A percentile compares a stretch with the other conserved stretches of the same genome.
These are phyloP conservation scores for Primulina tabacum DNA, from an alignment of 257 asterid genomes.

Conservation along the genomic window DNA sequence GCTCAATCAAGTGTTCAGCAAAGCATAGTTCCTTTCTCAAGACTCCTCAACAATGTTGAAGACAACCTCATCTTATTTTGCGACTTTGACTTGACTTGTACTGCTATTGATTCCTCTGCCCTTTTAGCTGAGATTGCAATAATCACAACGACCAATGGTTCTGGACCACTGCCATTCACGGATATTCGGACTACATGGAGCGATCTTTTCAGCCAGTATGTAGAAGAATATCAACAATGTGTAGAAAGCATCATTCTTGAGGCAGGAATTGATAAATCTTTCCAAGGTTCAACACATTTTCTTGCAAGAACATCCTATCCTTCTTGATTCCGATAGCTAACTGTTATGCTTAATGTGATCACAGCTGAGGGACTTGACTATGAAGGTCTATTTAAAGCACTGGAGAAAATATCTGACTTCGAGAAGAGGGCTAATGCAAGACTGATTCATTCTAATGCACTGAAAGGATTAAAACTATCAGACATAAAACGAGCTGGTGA, in stretches of 20 bases:
- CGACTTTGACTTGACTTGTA: slow-evolving; percentile 68
- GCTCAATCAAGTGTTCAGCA: slow-evolving; percentile 44
- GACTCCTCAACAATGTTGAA: slow-evolving; percentile 31
- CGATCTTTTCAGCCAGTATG: slow-evolving; percentile 46
- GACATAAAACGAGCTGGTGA: slow-evolving; percentile 58
- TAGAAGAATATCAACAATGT: slow-evolving; percentile 57
- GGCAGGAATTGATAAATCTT: slow-evolving; percentile 26
- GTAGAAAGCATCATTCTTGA: slow-evolving; percentile 47
- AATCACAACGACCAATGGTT: slow-evolving; percentile 35
- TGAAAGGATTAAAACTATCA: slow-evolving; percentile 45
- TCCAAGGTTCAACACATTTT: slow-evolving; percentile 26
- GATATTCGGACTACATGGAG: slow-evolving; percentile 45
- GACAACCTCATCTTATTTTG: slow-evolving; percentile 42
- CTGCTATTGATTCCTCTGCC: slow-evolving; percentile 62
- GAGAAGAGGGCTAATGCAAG: slow-evolving; percentile 55
- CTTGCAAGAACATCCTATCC: neutral
- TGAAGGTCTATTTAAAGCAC: slow-evolving; percentile 51
- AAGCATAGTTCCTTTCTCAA: slow-evolving; percentile 48
- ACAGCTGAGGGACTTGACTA: slow-evolving; percentile 45
- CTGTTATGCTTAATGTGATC: slow-evolving; percentile 9
- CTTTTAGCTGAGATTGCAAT: slow-evolving; percentile 68
- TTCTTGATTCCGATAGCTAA: slow-evolving; percentile 5
- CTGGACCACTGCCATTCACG: slow-evolving; percentile 26
- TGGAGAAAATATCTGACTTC: slow-evolving; percentile 47
- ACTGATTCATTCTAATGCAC: slow-evolving; percentile 45